Conservation (phyloP, 2,329 filamentous ascomycete genomes). For the Trichoderma gracile region DNA sequence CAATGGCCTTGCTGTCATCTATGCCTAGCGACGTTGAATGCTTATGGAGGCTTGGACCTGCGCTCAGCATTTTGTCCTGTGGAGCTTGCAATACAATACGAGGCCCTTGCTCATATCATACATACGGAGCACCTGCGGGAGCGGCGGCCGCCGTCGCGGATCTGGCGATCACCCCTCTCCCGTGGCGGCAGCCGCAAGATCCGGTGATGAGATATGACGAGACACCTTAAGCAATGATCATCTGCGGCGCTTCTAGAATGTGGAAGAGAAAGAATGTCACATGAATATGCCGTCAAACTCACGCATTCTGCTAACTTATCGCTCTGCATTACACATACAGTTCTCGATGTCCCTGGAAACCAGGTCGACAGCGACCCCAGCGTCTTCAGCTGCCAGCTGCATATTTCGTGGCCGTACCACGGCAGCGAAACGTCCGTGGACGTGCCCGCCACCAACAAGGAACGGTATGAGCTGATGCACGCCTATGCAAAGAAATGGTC, state of each 20-base stretch:
- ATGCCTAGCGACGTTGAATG: neutral
- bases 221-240: neutral
- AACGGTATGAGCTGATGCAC: conserved; percentile 46
- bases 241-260: neutral
- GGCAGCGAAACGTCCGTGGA: conserved; percentile 39
- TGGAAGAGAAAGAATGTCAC: neutral
- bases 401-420: conserved; percentile 52
- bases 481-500: conserved; percentile 49
- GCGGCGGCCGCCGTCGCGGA: conserved; percentile 21
- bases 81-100: neutral
- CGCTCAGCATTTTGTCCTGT: neutral
- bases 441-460: conserved; percentile 44
- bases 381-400: conserved; percentile 50
- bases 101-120: neutral
- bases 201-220: conserved; percentile 12
- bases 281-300: neutral
- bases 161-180: conserved; percentile 14
- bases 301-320: neutral
- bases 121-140: conserved; percentile 5
- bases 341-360: conserved; percentile 52
- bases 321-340: conserved; percentile 32
- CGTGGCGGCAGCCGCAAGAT: conserved; percentile 8
- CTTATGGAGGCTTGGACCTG: neutral
- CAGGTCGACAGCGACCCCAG: conserved; percentile 35
- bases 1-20: neutral